A percentile compares a stretch with the other conserved stretches of the same genome.
Evolutionary conservation across 371 early-diverging fungal genomes (phyloP).

Genomic region (Funneliformis caledonium): DNA sequence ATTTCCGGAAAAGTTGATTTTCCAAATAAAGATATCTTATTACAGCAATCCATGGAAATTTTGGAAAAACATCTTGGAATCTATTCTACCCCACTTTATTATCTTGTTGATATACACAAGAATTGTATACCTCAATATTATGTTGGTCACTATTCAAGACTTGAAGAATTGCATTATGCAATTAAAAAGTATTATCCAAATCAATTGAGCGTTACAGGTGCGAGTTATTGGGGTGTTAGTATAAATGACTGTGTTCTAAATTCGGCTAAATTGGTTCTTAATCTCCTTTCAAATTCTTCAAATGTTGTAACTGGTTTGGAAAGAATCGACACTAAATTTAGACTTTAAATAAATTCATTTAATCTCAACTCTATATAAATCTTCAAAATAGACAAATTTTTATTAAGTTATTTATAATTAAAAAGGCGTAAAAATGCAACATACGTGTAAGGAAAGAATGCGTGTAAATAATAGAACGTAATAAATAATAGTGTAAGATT

Average conservation of each 20-base stretch:
- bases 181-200: slow-evolving; percentile 52
- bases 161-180: slow-evolving; percentile 64
- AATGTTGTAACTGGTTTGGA: slow-evolving; percentile 36
- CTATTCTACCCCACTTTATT: slow-evolving; percentile 55
- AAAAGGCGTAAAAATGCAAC: too few species aligned
- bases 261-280: slow-evolving; percentile 68
- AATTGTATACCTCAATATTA: slow-evolving; percentile 92
- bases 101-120: slow-evolving; percentile 61
- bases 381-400: too few species aligned
- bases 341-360: too few species aligned
- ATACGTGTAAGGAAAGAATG: too few species aligned
- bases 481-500: too few species aligned
- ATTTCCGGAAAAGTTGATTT: slow-evolving; percentile 23
- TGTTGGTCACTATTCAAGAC: slow-evolving; percentile 77
- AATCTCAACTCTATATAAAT: too few species aligned
- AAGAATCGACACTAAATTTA: background rate
- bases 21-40: slow-evolving; percentile 22
- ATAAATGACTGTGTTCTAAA: slow-evolving; percentile 87
- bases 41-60: slow-evolving; percentile 39
- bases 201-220: slow-evolving; percentile 76
- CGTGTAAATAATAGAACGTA: too few species aligned
- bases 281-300: slow-evolving; percentile 19
- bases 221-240: slow-evolving; percentile 84
- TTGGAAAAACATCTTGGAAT: slow-evolving; percentile 64
- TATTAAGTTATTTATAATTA: too few species aligned